A percentile compares a stretch with the other conserved stretches of the same genome.
Evolutionary conservation across 768 basidiomycete genomes (phyloP).

Genomic region (Lactarius evosmus): DNA sequence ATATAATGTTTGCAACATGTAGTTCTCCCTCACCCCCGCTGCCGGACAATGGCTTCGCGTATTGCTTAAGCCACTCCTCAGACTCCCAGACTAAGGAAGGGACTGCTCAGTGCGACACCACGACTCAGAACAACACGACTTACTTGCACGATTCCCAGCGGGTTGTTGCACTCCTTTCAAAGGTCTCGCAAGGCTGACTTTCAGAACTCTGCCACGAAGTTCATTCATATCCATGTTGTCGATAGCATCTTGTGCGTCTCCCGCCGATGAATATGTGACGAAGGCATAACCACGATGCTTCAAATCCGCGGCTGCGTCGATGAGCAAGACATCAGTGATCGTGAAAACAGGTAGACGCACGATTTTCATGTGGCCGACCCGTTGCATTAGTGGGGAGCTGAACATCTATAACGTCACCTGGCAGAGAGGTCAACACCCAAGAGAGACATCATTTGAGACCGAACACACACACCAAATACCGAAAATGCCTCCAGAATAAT

Average conservation of each 20-base stretch:
- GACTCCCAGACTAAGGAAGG: slow-evolving; percentile 83
- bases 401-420: slow-evolving; percentile 91
- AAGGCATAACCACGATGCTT: slow-evolving; percentile 95
- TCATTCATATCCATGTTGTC: slow-evolving; percentile 99
- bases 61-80: slow-evolving; percentile 85
- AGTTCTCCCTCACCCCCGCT: slow-evolving; percentile 55
- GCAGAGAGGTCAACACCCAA: slow-evolving; percentile 17
- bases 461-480: slow-evolving; percentile 70
- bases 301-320: slow-evolving; percentile 42
- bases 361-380: slow-evolving; percentile 62
- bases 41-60: slow-evolving; percentile 74
- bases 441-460: slow-evolving; percentile 9
- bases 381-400: slow-evolving; percentile 78
- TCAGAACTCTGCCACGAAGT: slow-evolving; percentile 67
- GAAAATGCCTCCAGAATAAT: slow-evolving; percentile 76
- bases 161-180: slow-evolving; percentile 64
- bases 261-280: slow-evolving; percentile 74
- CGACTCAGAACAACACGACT: slow-evolving; percentile 33
- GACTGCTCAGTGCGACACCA: slow-evolving; percentile 5
- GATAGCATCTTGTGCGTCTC: slow-evolving; percentile 93
- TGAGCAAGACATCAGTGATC: slow-evolving; percentile 11
- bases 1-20: background rate
- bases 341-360: slow-evolving; percentile 37
- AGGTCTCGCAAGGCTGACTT: slow-evolving; percentile 83
- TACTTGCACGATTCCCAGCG: slow-evolving; percentile 72